Evolutionary conservation across 108 stramenopile species (phyloP), one percentile per base, ranked within the genome.

Genomic region (Cyclotella atomus): DNA sequence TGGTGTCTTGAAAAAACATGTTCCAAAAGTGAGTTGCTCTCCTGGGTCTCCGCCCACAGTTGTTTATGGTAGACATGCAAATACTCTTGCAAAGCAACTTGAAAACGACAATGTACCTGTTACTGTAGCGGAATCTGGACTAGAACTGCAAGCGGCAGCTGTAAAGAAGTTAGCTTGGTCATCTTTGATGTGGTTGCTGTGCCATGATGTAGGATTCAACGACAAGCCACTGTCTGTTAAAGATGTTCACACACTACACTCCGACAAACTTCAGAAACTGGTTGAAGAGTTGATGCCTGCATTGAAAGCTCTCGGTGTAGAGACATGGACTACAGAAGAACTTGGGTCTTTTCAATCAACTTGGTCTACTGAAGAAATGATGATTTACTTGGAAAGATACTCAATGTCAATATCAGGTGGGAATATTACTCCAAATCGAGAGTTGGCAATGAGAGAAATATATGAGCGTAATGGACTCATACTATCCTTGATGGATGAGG

Each of bases 111-210:
- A 85, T 20, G 70, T 90, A 19, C 46, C 41, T 0, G 79, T 84
- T 14, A 34, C 70, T 30, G 50, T 73, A 15, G 78, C 84, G 20
- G 15, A 50, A 19, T 67, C 54, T 59, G 49, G 68, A 52, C 32
- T 50, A 29, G 60, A 71, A 17, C 29, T 87, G 0, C 65, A 77
- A 49, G 35, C 41, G 15, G 49, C 57, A 0, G 87, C 89, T 12
- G 82, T 70, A 36, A 71, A 59, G 23, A 90, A 90, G 47, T 34
- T 90, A 15, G 47, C 83, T 9, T 91, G 89, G 89, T 85, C 87
- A 21, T 81, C 86, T 32, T 66, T 79, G 30, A 65, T 90, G 71
- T 90, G 89, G 89, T 61, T 90, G 25, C 30, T 90, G 2, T 90
- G 89, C 61, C 86, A 87, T 59, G 46, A 67, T 56, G 30, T 23